These are phyloP conservation scores for Fusarium papillatum DNA, from an alignment of 2,329 filamentous ascomycete genomes.

Conservation along the genomic window DNA sequence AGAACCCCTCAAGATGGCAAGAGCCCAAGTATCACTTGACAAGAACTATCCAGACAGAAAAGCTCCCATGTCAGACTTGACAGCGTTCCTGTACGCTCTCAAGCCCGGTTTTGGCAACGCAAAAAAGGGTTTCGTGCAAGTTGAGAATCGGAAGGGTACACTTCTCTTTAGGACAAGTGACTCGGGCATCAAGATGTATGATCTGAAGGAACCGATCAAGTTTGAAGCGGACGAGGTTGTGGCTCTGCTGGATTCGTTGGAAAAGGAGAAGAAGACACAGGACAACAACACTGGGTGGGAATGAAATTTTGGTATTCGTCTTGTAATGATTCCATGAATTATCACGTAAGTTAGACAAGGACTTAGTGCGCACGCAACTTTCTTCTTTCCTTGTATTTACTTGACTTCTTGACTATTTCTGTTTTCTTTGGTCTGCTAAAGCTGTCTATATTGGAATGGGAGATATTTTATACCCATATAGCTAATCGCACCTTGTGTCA, in stretches of 20 bases:
- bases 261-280: not conserved
- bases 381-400: not conserved
- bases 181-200: constrained; percentile 36
- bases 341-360: not conserved
- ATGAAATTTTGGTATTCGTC: not conserved
- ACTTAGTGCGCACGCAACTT: not conserved
- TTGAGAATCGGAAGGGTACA: constrained; percentile 24
- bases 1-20: constrained; percentile 36
- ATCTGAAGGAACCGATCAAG: constrained; percentile 14
- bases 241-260: not conserved
- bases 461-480: not conserved
- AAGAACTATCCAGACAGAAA: constrained; percentile 28
- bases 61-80: constrained; percentile 40
- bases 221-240: constrained; percentile 15
- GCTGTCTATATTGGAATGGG: not conserved
- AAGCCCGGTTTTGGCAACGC: constrained; percentile 17
- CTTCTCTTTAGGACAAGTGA: constrained; percentile 28
- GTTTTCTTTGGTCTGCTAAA: not conserved
- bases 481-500: not conserved
- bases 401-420: not conserved
- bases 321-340: not conserved
- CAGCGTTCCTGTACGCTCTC: constrained; percentile 29
- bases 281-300: not conserved
- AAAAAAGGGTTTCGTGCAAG: constrained; percentile 9
- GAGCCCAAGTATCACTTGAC: constrained; percentile 27